A percentile compares a stretch with the other conserved stretches of the same genome.
Conservation (phyloP, 306 rosid species). For the Vachellia collinsii region DNA sequence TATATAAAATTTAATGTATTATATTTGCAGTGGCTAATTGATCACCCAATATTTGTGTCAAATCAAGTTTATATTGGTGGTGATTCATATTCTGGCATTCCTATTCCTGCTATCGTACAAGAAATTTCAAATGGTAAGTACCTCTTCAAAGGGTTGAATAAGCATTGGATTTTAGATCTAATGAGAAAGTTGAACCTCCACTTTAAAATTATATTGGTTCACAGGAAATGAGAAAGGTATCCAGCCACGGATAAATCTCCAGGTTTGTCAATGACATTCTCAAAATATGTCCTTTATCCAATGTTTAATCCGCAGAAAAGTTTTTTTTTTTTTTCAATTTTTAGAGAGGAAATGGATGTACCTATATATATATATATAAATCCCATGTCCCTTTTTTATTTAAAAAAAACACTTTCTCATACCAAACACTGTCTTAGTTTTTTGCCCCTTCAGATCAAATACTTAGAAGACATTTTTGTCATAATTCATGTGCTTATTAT, state of each 20-base stretch:
- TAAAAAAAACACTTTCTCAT: too few species aligned
- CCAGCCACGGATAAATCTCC: background rate
- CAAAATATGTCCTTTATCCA: background rate
- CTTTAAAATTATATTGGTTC: background rate
- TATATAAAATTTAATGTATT: too few species aligned
- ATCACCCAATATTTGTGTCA: slow-evolving; percentile 36
- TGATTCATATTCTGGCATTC: slow-evolving; percentile 57
- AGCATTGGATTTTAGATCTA: too few species aligned
- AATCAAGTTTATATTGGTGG: slow-evolving; percentile 55
- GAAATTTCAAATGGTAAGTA: slow-evolving; percentile 50
- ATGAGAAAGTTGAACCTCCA: background rate
- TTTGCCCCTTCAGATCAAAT: too few species aligned
- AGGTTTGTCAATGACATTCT: background rate
- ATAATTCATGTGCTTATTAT: too few species aligned
- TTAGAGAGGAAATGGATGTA: too few species aligned
- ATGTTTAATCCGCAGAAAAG: too few species aligned
- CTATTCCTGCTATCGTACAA: slow-evolving; percentile 44
- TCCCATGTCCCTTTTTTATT: too few species aligned
- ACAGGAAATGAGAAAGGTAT: background rate
- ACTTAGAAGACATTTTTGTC: background rate
- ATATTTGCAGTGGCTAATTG: slow-evolving; percentile 1
- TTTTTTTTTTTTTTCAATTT: too few species aligned
- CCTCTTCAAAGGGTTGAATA: background rate
- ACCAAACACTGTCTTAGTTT: too few species aligned
- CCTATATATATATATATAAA: too few species aligned